These are phyloP conservation scores for Monascus purpureus DNA, from an alignment of 495 filamentous ascomycete genomes.

Conservation along the genomic window DNA sequence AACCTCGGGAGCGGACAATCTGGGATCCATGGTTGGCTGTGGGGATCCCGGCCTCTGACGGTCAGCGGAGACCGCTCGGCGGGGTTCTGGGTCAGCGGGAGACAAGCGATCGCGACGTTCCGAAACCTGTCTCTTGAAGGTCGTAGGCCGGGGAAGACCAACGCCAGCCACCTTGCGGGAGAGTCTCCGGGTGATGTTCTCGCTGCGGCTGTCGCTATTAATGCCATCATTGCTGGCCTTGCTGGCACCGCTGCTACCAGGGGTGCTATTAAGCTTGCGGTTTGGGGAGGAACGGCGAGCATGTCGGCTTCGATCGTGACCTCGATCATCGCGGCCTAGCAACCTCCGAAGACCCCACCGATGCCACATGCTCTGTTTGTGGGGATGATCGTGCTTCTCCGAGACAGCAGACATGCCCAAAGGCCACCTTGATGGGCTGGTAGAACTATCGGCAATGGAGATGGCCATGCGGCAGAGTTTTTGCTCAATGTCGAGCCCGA, in stretches of 20 bases:
- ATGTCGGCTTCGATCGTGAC: constrained; percentile 10
- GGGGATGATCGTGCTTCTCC: constrained; percentile 19
- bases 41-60: constrained; percentile 36
- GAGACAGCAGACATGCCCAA: constrained; percentile 15
- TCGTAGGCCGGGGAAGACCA: constrained; percentile 57
- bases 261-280: constrained; percentile 2
- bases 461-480: constrained; percentile 34
- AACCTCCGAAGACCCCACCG: constrained; percentile 30
- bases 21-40: constrained; percentile 25
- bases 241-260: constrained; percentile 10
- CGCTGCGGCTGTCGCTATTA: constrained; percentile 6
- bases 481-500: too few relatives aligned
- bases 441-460: constrained; percentile 28
- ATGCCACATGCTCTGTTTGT: constrained; percentile 39
- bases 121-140: constrained; percentile 68
- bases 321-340: constrained; percentile 32
- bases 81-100: constrained; percentile 49
- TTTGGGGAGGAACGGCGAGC: constrained; percentile 5
- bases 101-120: constrained; percentile 61
- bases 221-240: constrained; percentile 8
- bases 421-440: constrained; percentile 20
- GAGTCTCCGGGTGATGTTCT: constrained; percentile 38
- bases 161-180: constrained; percentile 68
- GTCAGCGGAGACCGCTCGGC: constrained; percentile 63
- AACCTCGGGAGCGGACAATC: constrained; percentile 34